Evolutionary conservation across 2,329 filamentous ascomycete genomes (phyloP).

Genomic region (Monilinia polystroma): DNA sequence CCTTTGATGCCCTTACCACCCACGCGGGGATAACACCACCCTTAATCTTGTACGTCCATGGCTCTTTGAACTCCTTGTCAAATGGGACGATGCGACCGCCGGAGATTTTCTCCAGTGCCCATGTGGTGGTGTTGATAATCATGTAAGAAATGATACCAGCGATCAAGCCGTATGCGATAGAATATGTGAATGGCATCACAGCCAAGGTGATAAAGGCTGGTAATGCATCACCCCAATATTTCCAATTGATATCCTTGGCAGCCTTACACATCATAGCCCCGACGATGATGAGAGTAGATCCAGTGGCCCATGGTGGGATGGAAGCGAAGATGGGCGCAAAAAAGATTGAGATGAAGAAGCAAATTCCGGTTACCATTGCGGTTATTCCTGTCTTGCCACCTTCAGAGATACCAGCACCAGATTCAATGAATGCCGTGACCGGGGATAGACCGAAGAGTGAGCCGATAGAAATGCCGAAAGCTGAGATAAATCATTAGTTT

Average conservation of each 20-base stretch:
- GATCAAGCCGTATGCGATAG: constrained; percentile 83
- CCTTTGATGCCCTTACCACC: constrained; percentile 52
- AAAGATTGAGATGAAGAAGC: constrained; percentile 85
- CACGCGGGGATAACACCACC: constrained; percentile 75
- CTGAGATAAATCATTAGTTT: constrained; percentile 38
- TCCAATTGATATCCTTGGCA: constrained; percentile 84
- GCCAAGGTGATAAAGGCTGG: constrained; percentile 82
- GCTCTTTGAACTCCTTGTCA: constrained; percentile 74
- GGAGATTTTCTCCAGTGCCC: constrained; percentile 63
- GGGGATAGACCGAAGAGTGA: constrained; percentile 75
- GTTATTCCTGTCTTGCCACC: constrained; percentile 87
- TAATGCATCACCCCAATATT: constrained; percentile 77
- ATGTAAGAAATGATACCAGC: constrained; percentile 75
- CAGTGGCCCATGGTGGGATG: constrained; percentile 86
- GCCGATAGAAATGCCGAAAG: constrained; percentile 75
- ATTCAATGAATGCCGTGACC: constrained; percentile 84
- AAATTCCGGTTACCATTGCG: constrained; percentile 72
- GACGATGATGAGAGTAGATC: constrained; percentile 79
- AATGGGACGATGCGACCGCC: constrained; percentile 69
- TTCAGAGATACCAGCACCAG: constrained; percentile 85
- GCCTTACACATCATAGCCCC: constrained; percentile 80
- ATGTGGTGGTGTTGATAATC: constrained; percentile 70
- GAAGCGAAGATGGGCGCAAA: constrained; percentile 89
- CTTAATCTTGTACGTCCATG: constrained; percentile 74
- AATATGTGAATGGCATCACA: constrained; percentile 88